Evolutionary conservation across 2,329 filamentous ascomycete genomes (phyloP).

Genomic region (Chaetothyriales sp.): DNA sequence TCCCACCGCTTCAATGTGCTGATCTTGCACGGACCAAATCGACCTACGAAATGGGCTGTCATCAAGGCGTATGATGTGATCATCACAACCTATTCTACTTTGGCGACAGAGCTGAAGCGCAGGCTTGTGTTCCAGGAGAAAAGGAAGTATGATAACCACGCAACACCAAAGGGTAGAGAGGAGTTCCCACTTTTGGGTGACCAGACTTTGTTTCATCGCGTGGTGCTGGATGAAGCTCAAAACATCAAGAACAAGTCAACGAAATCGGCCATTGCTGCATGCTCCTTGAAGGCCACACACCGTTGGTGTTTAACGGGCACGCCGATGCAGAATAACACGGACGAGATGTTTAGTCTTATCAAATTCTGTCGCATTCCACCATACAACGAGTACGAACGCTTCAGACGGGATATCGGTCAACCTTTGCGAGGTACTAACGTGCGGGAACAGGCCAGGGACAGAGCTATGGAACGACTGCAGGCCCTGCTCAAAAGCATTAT

Average conservation of each 20-base stretch:
- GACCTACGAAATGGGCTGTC: conserved; percentile 41
- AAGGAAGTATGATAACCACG: conserved; percentile 26
- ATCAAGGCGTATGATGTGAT: conserved; percentile 59
- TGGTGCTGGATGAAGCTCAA: conserved; percentile 69
- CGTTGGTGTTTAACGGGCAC: conserved; percentile 69
- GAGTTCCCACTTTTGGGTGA: conserved; percentile 48
- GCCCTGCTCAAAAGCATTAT: conserved; percentile 66
- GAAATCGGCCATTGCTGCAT: conserved; percentile 47
- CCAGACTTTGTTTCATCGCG: conserved; percentile 49
- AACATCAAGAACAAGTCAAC: conserved; percentile 64
- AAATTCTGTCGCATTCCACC: conserved; percentile 64
- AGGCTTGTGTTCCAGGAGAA: conserved; percentile 40
- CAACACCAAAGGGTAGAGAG: conserved; percentile 3
- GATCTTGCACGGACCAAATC: conserved; percentile 54
- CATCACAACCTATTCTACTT: conserved; percentile 63
- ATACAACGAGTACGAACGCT: conserved; percentile 52
- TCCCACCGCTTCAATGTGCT: conserved; percentile 49
- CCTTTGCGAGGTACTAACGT: conserved; percentile 33
- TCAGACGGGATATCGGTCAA: conserved; percentile 42
- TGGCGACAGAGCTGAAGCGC: conserved; percentile 54
- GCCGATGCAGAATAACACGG: conserved; percentile 75
- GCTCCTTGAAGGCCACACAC: conserved; percentile 44
- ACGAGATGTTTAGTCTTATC: conserved; percentile 65
- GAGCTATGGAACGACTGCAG: conserved; percentile 58
- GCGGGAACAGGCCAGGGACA: conserved; percentile 20